phyloP scores from a whole-genome alignment of 108 stramenopile species.

The Pinguiococcus pyrenoidosus region DNA sequence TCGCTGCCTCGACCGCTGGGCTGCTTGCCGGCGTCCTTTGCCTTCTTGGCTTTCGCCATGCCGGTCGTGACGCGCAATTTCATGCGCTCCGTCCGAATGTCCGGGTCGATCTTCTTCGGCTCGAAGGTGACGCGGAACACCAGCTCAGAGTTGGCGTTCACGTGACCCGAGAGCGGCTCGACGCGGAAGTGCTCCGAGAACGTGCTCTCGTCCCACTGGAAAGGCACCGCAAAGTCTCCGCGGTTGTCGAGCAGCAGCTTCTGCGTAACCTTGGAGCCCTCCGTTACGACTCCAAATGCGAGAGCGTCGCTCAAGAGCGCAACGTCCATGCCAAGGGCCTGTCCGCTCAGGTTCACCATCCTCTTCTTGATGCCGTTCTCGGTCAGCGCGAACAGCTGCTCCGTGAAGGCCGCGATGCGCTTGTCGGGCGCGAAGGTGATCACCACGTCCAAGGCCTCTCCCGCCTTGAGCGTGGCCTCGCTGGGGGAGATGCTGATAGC shows the following conservation, averaged over 20 bases:
- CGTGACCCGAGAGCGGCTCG: slow-evolving; percentile 30
- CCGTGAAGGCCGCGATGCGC: slow-evolving; percentile 29
- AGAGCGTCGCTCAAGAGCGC: slow-evolving; percentile 35
- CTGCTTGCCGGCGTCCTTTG: too few species aligned
- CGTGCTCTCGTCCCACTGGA: slow-evolving; percentile 23
- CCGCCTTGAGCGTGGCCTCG: slow-evolving; percentile 13
- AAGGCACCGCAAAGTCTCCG: slow-evolving; percentile 39
- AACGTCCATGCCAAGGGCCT: slow-evolving; percentile 39
- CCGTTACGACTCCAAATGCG: slow-evolving; percentile 40
- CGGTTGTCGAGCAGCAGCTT: slow-evolving; percentile 35
- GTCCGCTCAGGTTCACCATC: slow-evolving; percentile 23
- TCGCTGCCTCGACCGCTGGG: too few species aligned
- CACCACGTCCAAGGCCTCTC: slow-evolving; percentile 15
- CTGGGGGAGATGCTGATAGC: slow-evolving; percentile 21
- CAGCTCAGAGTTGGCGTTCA: slow-evolving; percentile 26
- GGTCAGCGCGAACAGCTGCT: slow-evolving; percentile 24
- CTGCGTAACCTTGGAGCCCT: slow-evolving; percentile 21
- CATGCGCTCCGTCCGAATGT: slow-evolving; percentile 37
- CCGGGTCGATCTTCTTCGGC: slow-evolving; percentile 21
- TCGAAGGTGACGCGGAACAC: slow-evolving; percentile 40
- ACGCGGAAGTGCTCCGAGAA: slow-evolving; percentile 34
- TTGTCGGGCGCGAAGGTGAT: slow-evolving; percentile 27
- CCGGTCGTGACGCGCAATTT: too few species aligned
- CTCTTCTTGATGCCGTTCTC: slow-evolving; percentile 2
- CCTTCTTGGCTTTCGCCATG: too few species aligned